Evolutionary conservation across 441 rosid species (phyloP), one percentile per base, ranked within the genome.

Genomic region (Flueggea neowawraea): DNA sequence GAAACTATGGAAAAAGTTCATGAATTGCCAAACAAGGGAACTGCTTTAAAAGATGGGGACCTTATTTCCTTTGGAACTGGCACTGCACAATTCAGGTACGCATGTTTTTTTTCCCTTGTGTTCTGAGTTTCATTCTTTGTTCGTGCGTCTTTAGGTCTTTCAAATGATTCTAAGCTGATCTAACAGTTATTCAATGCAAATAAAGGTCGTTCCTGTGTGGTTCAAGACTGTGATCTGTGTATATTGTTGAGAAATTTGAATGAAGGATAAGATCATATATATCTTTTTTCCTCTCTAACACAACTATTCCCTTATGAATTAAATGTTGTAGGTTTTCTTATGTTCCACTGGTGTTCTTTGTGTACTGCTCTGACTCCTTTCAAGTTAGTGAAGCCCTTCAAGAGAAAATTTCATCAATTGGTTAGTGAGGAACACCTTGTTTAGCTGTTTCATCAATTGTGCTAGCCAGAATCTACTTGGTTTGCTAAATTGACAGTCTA

Each of bases 11-110:
- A 76, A 41, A 94, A 89, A 73, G 80, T 87, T 52, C 90, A 88
- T 32, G 86, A 90, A 61, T 77, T 83, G 43, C 84, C 87, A 44
- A 70, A 75, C 67, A 85, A 85, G 70, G 87, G 90, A 79, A 70
- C 71, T 16, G 53, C 68, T 67, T 80, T 94, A 62, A 73, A 74
- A 55, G 89, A 91, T 75, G 91, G 96, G 44, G 90, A 89, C 66
- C 39, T 84, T 61, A 76, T 94, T 70, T 73, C 85, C 0, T 94
- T 94, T 82, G 98, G 98, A 63, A 81, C 95, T 52, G 95, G 96
- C 63, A 77, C 78, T 73, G 95, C 97, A 15, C 76, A 72, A 65
- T 94, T 83, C 78, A 86, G 97, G 98, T 89, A 78, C 50, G 52
- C 53, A n/a, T n/a, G n/a, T 31, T 10, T 8, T 41, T 49, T 50